Percentiles rank a stretch among this genome's conserved stretches.
Evolutionary conservation across 2,329 filamentous ascomycete species (phyloP).

Genomic region (Myriosclerotinia scirpicola): DNA sequence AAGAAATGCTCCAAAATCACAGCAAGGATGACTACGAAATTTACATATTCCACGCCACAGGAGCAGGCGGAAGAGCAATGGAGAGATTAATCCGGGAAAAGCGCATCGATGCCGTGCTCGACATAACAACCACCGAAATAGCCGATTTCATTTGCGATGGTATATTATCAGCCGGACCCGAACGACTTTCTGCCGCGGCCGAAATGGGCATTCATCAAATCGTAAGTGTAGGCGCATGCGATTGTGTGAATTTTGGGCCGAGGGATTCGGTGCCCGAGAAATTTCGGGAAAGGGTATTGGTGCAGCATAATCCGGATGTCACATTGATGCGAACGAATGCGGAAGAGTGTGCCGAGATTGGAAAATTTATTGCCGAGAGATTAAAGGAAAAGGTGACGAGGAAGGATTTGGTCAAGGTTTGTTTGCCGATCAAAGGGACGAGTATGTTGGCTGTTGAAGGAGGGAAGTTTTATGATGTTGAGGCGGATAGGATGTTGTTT

Average conservation of each 20-base stretch:
- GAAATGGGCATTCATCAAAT: conserved; percentile 58
- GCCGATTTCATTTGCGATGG: conserved; percentile 64
- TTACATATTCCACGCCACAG: conserved; percentile 70
- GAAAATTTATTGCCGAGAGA: conserved; percentile 55
- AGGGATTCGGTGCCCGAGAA: conserved; percentile 54
- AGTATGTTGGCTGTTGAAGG: conserved; percentile 58
- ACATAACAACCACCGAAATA: conserved; percentile 71
- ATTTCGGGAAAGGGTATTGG: conserved; percentile 53
- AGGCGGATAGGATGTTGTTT: conserved; percentile 53
- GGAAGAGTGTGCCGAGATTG: conserved; percentile 58
- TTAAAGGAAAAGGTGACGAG: conserved; percentile 46
- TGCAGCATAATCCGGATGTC: conserved; percentile 64
- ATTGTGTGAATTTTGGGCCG: conserved; percentile 55
- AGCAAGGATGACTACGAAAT: conserved; percentile 52
- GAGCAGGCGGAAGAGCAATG: conserved; percentile 67
- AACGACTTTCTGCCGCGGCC: conserved; percentile 57
- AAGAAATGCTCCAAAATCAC: conserved; percentile 45
- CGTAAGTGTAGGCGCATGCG: conserved; percentile 49
- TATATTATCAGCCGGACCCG: conserved; percentile 58
- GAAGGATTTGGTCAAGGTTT: conserved; percentile 51
- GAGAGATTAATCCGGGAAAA: conserved; percentile 60
- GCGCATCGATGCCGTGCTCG: conserved; percentile 63
- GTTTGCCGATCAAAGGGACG: conserved; percentile 60
- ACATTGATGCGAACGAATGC: conserved; percentile 64
- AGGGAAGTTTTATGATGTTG: conserved; percentile 52